Conservation (phyloP, 2,329 filamentous ascomycete genomes). For the Xylaria sp. region DNA sequence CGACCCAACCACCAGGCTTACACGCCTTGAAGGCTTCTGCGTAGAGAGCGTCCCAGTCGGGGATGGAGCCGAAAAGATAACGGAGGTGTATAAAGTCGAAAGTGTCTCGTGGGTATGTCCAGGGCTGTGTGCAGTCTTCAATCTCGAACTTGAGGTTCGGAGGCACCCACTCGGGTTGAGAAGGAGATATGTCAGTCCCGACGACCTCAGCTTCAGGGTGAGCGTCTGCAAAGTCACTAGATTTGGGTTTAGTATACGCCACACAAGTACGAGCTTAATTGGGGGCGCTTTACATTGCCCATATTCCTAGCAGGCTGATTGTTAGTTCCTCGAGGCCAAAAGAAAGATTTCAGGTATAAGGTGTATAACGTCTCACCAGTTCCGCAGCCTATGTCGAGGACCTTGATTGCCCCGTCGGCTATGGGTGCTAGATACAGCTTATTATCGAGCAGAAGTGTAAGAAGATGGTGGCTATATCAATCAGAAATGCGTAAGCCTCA, state of each 20-base stretch:
- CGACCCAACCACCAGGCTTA: slow-evolving; percentile 57
- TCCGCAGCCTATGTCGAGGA: slow-evolving; percentile 53
- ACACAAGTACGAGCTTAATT: slow-evolving; percentile 3
- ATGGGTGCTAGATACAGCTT: slow-evolving; percentile 51
- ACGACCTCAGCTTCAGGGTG: slow-evolving; percentile 60
- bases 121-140: slow-evolving; percentile 66
- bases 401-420: slow-evolving; percentile 44
- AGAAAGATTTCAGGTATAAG: neutral
- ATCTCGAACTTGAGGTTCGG: slow-evolving; percentile 72
- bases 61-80: slow-evolving; percentile 63
- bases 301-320: slow-evolving; percentile 45
- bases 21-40: slow-evolving; percentile 60
- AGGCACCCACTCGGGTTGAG: slow-evolving; percentile 67
- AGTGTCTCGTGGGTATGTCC: slow-evolving; percentile 53
- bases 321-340: slow-evolving; percentile 16
- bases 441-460: slow-evolving; percentile 46
- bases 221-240: slow-evolving; percentile 59
- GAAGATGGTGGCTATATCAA: slow-evolving; percentile 45
- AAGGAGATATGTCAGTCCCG: slow-evolving; percentile 68
- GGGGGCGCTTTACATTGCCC: slow-evolving; percentile 49
- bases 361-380: slow-evolving; percentile 45
- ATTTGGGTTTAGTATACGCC: slow-evolving; percentile 9
- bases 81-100: slow-evolving; percentile 70
- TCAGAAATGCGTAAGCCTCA: slow-evolving; percentile 7
- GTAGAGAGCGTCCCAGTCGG: slow-evolving; percentile 64